These are phyloP conservation scores for Monosporascus sp. DNA, from an alignment of 2,329 filamentous ascomycete species.

Conservation along the genomic window DNA sequence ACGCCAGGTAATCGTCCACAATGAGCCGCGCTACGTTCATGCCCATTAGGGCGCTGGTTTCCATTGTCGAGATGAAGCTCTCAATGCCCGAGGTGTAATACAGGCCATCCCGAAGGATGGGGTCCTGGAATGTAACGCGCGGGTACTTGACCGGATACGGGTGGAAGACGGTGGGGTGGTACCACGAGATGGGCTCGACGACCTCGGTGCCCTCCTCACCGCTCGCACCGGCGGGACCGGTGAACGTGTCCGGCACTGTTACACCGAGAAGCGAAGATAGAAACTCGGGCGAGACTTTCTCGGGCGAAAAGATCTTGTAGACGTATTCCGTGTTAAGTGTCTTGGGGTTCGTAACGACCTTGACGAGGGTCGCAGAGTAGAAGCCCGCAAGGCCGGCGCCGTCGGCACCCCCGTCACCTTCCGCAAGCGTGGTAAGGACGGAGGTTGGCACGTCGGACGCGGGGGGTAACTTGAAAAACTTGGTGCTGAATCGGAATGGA, in stretches of 20 bases:
- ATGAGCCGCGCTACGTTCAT: conserved; percentile 74
- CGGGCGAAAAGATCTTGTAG: conserved; percentile 62
- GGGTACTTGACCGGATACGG: conserved; percentile 84
- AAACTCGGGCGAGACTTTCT: conserved; percentile 46
- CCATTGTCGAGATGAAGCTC: conserved; percentile 95
- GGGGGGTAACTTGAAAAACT: conserved; percentile 63
- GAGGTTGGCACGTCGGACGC: conserved; percentile 60
- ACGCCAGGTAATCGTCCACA: conserved; percentile 47
- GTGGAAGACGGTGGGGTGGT: conserved; percentile 70
- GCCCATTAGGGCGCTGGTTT: conserved; percentile 89
- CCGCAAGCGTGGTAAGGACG: conserved; percentile 76
- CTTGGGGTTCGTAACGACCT: conserved; percentile 54
- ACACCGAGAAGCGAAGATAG: conserved; percentile 47
- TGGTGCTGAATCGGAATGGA: conserved; percentile 62
- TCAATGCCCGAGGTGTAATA: conserved; percentile 78
- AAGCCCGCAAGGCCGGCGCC: conserved; percentile 72
- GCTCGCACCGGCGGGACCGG: conserved; percentile 3
- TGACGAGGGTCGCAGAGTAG: conserved; percentile 77
- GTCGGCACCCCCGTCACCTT: conserved; percentile 48
- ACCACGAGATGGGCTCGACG: conserved; percentile 63
- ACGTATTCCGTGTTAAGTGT: conserved; percentile 49
- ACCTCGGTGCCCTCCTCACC: conserved; percentile 19
- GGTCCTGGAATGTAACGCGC: conserved; percentile 80
- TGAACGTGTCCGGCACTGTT: conserved; percentile 38
- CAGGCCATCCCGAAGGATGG: conserved; percentile 58